Base-by-base conservation (phyloP, 495 filamentous ascomycete species). In the Penicillium angulare region DNA sequence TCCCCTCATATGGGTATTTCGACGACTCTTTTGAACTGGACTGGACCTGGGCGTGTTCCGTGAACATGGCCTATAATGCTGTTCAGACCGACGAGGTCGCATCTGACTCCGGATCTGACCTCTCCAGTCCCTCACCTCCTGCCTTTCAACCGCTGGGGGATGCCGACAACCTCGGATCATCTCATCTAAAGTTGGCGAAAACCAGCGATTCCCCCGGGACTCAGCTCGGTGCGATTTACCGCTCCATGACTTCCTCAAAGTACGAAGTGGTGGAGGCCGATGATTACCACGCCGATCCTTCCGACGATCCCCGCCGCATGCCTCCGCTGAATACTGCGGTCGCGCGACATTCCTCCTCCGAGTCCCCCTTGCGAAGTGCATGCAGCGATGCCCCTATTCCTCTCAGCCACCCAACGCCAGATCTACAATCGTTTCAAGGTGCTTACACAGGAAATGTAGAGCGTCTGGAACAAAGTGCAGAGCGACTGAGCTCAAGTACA, bases 381-480 rank as follows among this genome's bases (percentile, higher is more conserved):
- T 85, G 84, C 47, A 68, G 73, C 22, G 82, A 80, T 38, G 72
- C 74, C 22, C 78, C 81, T 33, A 65, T 83, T 23, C 73, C 78
- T 44, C 76, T 92, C 45, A 83, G 77, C 52, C 88, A 93, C 65
- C 89, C 89, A 16, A 86, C 79, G 4, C 88, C 89, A 17, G 89
- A 91, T 67, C 69, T 86, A 31, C 85, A 87, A 60, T 81, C 84
- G 17, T 71, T 88, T 35, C 86, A 89, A 58, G 86, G 86, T 20
- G 86, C 86, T 23, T 89, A 86, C 60, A 69, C 83, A 17, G 78
- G 79, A 62, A 92, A 92, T 75, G 85, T 95, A 49, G 87, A 90
- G 64, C 81, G 87, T 35, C 74, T 96, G 54, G 90, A 96, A 61
- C 79, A 84, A 53, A 88, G 84, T 34, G 90, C 90, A 20, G 90